Base-by-base conservation (phyloP, 352 stramenopile species). In the Phytopythium helicoides region DNA sequence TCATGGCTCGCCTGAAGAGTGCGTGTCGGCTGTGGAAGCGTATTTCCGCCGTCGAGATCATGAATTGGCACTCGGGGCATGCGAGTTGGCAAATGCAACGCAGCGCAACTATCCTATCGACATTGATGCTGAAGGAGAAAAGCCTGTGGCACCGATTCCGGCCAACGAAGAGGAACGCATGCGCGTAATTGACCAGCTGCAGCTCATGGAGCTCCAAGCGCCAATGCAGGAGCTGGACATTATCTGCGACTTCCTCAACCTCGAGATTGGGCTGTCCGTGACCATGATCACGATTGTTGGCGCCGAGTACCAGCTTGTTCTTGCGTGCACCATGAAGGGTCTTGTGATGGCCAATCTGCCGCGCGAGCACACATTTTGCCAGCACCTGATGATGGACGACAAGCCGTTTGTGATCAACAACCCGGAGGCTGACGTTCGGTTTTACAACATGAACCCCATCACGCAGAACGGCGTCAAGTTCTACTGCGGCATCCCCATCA, bases 271-370 rank as follows among this genome's bases (percentile, higher is more conserved):
- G 3, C 81, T 77, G 53, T 73, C 81, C 37, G 71, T 66, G 23
- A 77, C 55, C 10, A 68, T 85, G 52, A 70, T 88, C 48, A 86
- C 75, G 31, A 81, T 88, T 23, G 62, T 88, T 0, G 73, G 72
- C 38, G 55, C 73, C 31, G 65, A 68, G 18, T 64, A 76, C 42
- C 65, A 78, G 11, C 67, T 77, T 45, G 55, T 86, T 11, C 38
- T 79, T 35, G 78, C 73, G 25, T 76, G 62, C 37, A 87, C 66
- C 34, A 64, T 79, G 8, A 37, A 52, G 16, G 52, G 61, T 7
- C 34, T 87, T 4, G 44, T 65, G 18, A 58, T 69, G 28, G 62
- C 53, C 10, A 41, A 57, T 6, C 37, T 78, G 44, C 62, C 68
- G 45, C 74, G 78, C 19, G 67, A 84, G 47, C 65, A 87, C 37